Evolutionary conservation across 345 rosid species (phyloP), one percentile per base, ranked within the genome.

Genomic region (Psidium guajava): DNA sequence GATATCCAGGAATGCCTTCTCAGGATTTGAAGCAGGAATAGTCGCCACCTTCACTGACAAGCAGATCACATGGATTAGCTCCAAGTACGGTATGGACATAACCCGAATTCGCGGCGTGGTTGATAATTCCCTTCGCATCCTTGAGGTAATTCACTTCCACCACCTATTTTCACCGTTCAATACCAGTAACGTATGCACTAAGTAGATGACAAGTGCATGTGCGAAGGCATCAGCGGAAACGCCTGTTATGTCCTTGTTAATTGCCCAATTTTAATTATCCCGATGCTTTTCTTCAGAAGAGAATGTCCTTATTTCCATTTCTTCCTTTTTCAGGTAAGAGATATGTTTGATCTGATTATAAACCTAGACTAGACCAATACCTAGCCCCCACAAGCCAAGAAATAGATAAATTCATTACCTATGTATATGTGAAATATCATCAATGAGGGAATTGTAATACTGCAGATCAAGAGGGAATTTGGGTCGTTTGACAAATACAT

Each of bases 401-500:
- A 40, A 47, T 69, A 32, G 44, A 64, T 32, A 64, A 69, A 69
- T 69, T 18, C 77, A 18, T 69, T 12, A 36, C 77, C 8, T 36
- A 69, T 47, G 22, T 16, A 2, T 21, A 49, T 28, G 40, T 49
- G 21, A 22, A 50, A 50, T 81, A 27, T 73, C 58, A 36, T 27
- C 8, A 20, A 47, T 73, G 16, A 53, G 53, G 44, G 49, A 49
- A 32, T 6, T 42, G 61, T 4, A 42, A 50, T 40, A 28, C 55
- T 81, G 42, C 90, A 93, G 96, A 83, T 94, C 13, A 89, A 84
- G 58, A 85, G 47, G 84, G 91, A 91, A 55, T 91, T 91, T 20
- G 95, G 95, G 36, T 90, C 95, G 42, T 91, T 94, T 56, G 92
- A 88, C 53, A 92, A 90, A 61, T 94, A 94, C 58, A 74, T 92